Conservation (phyloP, 768 basidiomycete species). For the Leucosporidium yakuticum region DNA sequence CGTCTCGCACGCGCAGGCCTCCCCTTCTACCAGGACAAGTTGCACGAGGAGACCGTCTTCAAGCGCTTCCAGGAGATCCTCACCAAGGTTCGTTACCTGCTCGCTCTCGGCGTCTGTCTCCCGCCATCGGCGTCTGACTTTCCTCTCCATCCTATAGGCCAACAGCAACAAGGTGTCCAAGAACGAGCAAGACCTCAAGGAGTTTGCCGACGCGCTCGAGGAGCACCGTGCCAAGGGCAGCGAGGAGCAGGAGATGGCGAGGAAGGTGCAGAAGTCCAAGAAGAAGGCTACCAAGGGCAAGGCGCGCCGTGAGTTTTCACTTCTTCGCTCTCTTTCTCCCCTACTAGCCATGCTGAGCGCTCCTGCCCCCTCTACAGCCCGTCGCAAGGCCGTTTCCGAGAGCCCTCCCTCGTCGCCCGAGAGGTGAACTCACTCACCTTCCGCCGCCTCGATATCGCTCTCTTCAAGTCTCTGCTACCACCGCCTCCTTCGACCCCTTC, state of each 20-base stretch:
- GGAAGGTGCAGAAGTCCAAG: slow-evolving; percentile 26
- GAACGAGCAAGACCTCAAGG: slow-evolving; percentile 85
- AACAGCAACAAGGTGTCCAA: slow-evolving; percentile 88
- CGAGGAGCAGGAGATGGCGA: slow-evolving; percentile 66
- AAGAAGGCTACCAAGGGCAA: slow-evolving; percentile 7
- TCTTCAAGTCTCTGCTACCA: too few relatives aligned
- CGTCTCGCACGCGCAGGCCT: slow-evolving; percentile 47
- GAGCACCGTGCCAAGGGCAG: slow-evolving; percentile 76
- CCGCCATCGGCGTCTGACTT: not conserved
- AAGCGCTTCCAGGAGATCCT: slow-evolving; percentile 81
- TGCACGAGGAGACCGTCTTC: slow-evolving; percentile 79
- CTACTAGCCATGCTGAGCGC: not conserved
- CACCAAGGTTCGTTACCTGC: slow-evolving; percentile 57
- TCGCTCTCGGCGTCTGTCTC: not conserved
- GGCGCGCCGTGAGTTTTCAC: slow-evolving; percentile 1
- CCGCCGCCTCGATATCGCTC: not conserved
- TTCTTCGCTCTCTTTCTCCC: not conserved
- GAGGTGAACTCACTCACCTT: not conserved
- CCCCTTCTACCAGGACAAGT: slow-evolving; percentile 89
- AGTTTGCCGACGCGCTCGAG: slow-evolving; percentile 85
- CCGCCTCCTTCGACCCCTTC: too few relatives aligned
- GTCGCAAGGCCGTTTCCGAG: too few relatives aligned
- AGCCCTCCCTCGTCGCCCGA: slow-evolving; percentile 2
- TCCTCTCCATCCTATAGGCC: slow-evolving; percentile 51
- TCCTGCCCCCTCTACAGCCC: not conserved